phyloP scores from a whole-genome alignment of 208 protist species.

The Histomonas meleagridis region DNA sequence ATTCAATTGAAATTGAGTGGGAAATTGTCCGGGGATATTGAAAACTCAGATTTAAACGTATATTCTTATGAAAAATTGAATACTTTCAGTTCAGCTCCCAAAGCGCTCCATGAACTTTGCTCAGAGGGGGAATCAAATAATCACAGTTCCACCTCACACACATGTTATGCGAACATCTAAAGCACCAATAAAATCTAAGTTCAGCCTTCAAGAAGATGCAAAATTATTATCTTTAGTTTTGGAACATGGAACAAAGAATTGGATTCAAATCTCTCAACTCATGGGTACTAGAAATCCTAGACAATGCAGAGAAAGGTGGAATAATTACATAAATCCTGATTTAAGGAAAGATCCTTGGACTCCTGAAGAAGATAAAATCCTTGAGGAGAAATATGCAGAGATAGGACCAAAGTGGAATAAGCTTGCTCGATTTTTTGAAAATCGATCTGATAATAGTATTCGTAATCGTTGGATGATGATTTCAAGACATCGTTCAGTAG shows the following conservation, averaged over 20 bases:
- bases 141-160: no score
- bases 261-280: not conserved
- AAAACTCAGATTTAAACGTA: no score
- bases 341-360: not conserved
- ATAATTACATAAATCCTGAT: not conserved
- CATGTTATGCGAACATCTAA: no score
- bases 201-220: not conserved
- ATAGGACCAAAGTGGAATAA: not conserved
- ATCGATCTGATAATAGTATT: not conserved
- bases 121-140: no score
- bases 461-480: not conserved
- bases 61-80: no score
- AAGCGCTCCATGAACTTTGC: no score
- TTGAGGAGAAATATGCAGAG: not conserved
- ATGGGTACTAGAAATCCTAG: not conserved
- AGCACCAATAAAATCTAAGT: not conserved
- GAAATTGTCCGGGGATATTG: no score
- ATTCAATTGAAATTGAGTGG: no score
- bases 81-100: no score
- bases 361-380: not conserved
- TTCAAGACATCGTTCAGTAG: not conserved
- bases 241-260: not conserved
- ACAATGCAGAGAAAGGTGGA: not conserved
- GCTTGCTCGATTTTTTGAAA: not conserved
- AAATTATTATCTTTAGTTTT: not conserved